Conservation (phyloP, 305 asterid species). For the Fraxinus dipetala region DNA sequence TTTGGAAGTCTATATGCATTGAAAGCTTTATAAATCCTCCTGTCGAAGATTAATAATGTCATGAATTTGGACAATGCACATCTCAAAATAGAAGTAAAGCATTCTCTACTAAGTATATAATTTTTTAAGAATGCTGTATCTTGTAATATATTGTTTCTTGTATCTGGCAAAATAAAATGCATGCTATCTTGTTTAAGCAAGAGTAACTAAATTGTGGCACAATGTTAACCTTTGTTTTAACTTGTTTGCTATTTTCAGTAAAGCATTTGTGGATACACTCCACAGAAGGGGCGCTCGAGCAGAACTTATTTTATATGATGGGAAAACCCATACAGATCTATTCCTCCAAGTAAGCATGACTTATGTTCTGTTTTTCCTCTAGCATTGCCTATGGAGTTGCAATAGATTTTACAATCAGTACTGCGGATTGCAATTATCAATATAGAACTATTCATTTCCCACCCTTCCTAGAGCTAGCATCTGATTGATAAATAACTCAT, state of each 20-base stretch:
- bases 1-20: not conserved
- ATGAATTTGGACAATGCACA: not conserved
- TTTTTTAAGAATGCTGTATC: not conserved
- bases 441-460: not conserved
- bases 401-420: not conserved
- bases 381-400: not conserved
- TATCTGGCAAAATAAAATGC: not conserved
- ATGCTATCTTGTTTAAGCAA: not conserved
- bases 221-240: not conserved
- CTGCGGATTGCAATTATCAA: not conserved
- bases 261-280: constrained; percentile 59
- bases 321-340: constrained; percentile 91
- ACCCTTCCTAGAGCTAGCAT: not conserved
- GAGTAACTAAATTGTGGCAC: not conserved
- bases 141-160: not conserved
- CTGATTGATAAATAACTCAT: not conserved
- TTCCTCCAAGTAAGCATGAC: constrained; percentile 74
- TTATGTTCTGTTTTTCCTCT: constrained; percentile 1
- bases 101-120: not conserved
- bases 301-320: constrained; percentile 66
- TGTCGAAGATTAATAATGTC: not conserved
- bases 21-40: not conserved
- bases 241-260: constrained; percentile 45
- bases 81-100: not conserved
- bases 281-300: constrained; percentile 61